Evolutionary conservation across 192 early-diverging fungal genomes (phyloP).

Genomic region (Chytriomyces hyalinus): DNA sequence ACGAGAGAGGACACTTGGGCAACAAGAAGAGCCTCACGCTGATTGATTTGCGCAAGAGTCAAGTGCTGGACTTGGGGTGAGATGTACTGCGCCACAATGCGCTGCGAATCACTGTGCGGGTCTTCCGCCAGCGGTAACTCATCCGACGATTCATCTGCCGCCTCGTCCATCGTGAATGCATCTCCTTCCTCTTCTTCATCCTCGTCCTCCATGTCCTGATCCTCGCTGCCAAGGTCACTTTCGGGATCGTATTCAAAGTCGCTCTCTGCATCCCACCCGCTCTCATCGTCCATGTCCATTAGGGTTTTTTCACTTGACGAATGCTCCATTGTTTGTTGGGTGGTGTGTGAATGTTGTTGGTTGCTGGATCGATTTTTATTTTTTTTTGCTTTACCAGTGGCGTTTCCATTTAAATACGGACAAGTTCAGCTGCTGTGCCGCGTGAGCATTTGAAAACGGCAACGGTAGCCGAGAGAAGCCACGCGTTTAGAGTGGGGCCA

Average conservation of each 20-base stretch:
- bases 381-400: too few relatives aligned
- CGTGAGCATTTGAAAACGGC: too few relatives aligned
- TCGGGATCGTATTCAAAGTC: background rate
- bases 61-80: constrained; percentile 64
- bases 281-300: background rate
- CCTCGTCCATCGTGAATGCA: constrained; percentile 24
- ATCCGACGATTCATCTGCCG: constrained; percentile 39
- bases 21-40: too few relatives aligned
- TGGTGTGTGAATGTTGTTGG: too few relatives aligned
- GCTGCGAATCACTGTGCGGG: constrained; percentile 61
- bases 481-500: too few relatives aligned
- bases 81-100: constrained; percentile 68
- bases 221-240: background rate
- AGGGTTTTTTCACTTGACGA: too few relatives aligned
- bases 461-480: too few relatives aligned
- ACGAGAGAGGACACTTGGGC: too few relatives aligned
- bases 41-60: constrained; percentile 45
- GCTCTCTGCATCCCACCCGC: background rate
- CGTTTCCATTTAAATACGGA: too few relatives aligned
- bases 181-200: constrained; percentile 14
- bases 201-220: constrained; percentile 22
- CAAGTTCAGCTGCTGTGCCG: too few relatives aligned
- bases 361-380: too few relatives aligned
- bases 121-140: constrained; percentile 61
- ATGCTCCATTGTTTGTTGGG: too few relatives aligned